phyloP scores from a whole-genome alignment of 192 early-diverging fungal genomes.

The Podila minutissima region DNA sequence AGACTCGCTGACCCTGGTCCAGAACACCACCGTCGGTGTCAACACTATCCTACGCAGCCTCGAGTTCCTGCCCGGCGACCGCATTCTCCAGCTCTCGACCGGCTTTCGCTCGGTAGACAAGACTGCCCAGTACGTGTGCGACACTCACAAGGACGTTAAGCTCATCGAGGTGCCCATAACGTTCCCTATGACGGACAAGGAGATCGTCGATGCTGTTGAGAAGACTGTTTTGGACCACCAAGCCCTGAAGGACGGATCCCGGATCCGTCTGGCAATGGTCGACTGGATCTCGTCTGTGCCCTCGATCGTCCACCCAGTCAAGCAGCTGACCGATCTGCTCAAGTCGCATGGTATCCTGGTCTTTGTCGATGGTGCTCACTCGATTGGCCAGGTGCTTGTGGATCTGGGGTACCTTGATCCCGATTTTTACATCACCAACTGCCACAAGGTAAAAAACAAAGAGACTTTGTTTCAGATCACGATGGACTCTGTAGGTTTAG shows the following conservation, averaged over 20 bases:
- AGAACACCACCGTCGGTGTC: slow-evolving; percentile 65
- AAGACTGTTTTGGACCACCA: slow-evolving; percentile 48
- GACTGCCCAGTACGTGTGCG: slow-evolving; percentile 56
- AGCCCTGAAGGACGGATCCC: slow-evolving; percentile 34
- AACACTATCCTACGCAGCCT: slow-evolving; percentile 64
- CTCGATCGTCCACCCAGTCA: slow-evolving; percentile 57
- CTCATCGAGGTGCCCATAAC: slow-evolving; percentile 54
- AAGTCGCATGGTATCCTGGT: slow-evolving; percentile 61
- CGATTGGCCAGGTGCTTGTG: slow-evolving; percentile 73
- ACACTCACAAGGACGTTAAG: slow-evolving; percentile 51
- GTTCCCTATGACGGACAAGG: slow-evolving; percentile 60
- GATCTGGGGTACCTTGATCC: slow-evolving; percentile 61
- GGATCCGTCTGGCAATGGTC: slow-evolving; percentile 57
- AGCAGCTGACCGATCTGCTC: slow-evolving; percentile 46
- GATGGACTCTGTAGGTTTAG: neutral
- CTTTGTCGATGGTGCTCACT: slow-evolving; percentile 74
- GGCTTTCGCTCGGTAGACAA: slow-evolving; percentile 61
- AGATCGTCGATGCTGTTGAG: slow-evolving; percentile 47
- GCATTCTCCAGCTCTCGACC: slow-evolving; percentile 66
- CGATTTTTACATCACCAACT: slow-evolving; percentile 76
- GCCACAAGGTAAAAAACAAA: slow-evolving; percentile 61
- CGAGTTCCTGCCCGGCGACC: slow-evolving; percentile 52
- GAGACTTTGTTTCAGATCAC: neutral
- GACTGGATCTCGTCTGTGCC: slow-evolving; percentile 70
- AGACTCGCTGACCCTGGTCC: slow-evolving; percentile 65